Evolutionary conservation across 192 early-diverging fungal species (phyloP), one percentile per base, ranked within the genome.

Genomic region (Funneliformis mosseae): DNA sequence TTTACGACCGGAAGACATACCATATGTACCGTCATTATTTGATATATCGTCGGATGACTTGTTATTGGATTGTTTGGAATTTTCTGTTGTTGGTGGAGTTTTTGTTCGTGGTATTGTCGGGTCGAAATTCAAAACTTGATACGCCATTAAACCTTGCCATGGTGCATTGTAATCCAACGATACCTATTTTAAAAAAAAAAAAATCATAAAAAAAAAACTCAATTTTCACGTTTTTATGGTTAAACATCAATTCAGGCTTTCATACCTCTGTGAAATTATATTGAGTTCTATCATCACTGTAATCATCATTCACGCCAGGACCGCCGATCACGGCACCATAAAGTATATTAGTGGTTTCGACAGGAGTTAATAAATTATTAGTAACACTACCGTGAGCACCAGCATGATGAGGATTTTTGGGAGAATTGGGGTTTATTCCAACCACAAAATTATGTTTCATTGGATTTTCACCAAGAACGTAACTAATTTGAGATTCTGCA

Each of bases 251-350:
- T 33, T 33, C 33, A n/a, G n/a, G n/a, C n/a, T 33, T 33, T 3
- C 33, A 86, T 60, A 87, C 90, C 82, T 91, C 90, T 14, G 77
- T 85, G 55, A 88, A 84, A n/a, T 69, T 33, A 81, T 82, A 89
- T 59, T 89, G 82, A 21, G 73, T 68, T 8, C 89, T 83, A 1
- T 75, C 67, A 72, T 91, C 90, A 21, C 64, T 33, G 66, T 88
- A 91, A 1, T 70, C 76, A 59, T 91, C 90, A 16, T 85, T 80
- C 66, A 84, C 84, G 67, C 81, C 81, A 0, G 90, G 90, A 42
- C 90, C 90, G 21, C 89, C 89, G 14, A 90, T 86, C 16, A 91
- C 43, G 5, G 89, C 89, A 25, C 90, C 90, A 73, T 88, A 90
- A 38, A 91, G 81, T 0, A 86, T 75, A 67, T 88, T 77, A 11